Base-by-base conservation (phyloP, 352 stramenopile species). In the Stephanocyclus meneghinianus region DNA sequence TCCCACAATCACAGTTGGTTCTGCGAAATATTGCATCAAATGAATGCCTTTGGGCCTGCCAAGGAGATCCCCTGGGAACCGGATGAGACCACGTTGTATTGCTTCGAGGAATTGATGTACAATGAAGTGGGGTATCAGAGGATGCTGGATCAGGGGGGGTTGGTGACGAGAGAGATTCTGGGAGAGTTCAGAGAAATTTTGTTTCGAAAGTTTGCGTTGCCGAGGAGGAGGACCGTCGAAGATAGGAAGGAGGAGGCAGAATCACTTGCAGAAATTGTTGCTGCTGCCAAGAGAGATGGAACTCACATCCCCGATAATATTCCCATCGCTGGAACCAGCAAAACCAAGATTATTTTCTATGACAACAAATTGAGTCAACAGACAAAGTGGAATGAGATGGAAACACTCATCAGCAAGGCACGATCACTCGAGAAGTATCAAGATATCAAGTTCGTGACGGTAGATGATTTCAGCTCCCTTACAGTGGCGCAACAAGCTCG, bases 151-250 rank as follows among this genome's bases (percentile, higher is more conserved):
- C 50, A 81, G 48, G 32, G 62, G 13, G 37, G 18, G 30, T 68
- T 74, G 13, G 4, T 74, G 26, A 69, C 35, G 26, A 78, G 64
- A 37, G 40, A 45, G 18, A 78, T 77, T 10, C 64, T 82, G 45
- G 68, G 70, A 21, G 68, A 82, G 26, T 82, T 82, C 63, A n/a
- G 75, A 53, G 51, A 77, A n/a, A 59, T 70, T 48, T 18, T 82
- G n/a, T 74, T 74, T 50, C 15, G 62, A 37, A 67, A 76, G 35
- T 83, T 83, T 71, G 76, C 67, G 13, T 48, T 83, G 35, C 68
- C 51, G n/a, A 30, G 76, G 29, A 48, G 42, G 44, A 44, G 55
- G 16, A 51, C 55, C 50, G 42, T 80, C 47, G 47, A 70, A 18
- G 45, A 69, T 70, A 40, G 59, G 29, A 70, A 71, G 40, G 64